Base-by-base conservation (phyloP, 1,139 yeast species). In the Candida sp. region DNA sequence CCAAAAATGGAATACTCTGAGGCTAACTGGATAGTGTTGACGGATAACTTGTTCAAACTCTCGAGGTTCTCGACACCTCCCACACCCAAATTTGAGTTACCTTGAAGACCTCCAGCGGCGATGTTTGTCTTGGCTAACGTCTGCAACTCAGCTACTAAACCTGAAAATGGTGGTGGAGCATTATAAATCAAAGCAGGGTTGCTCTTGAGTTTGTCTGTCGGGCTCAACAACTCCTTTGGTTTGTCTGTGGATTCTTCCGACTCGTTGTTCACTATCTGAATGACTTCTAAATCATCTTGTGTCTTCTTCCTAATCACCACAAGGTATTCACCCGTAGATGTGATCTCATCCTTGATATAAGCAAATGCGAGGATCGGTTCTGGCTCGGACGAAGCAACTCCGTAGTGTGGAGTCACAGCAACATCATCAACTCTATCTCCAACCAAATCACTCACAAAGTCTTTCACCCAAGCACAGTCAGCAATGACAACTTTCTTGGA, bases 111-210 rank as follows among this genome's bases (percentile, higher is more conserved):
- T 28, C 25, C 42, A 28, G 41, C 22, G 23, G 28, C 30, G 28
- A 44, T 28, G 7, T 44, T 28, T 6, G 25, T 22, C n/a, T 12
- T 34, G 22, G 40, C 23, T 12, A 54, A 40, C 6, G 23, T 33
- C 23, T 38, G 34, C 6, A 53, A 35, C 30, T 48, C 42, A 7
- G 42, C 12, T 32, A 49, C 52, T 26, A 85, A 87, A 54, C 94
- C 96, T 6, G 96, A 96, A 30, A 89, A 86, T 63, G 92, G 96
- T 4, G 45, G 23, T 6, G 27, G 28, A 3, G 32, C 38, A 8
- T 23, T 39, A 12, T 32, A 40, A 8, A 30, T 22, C 22, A 31
- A 32, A 12, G 37, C 11, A 12, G 5, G 17, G 23, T 42, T 23
- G 17, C 37, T 39, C 26, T 42, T 25, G 4, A 11, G 17, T 11